phyloP scores from a whole-genome alignment of 2,329 filamentous ascomycete genomes.

The Calonectria fujianensis region DNA sequence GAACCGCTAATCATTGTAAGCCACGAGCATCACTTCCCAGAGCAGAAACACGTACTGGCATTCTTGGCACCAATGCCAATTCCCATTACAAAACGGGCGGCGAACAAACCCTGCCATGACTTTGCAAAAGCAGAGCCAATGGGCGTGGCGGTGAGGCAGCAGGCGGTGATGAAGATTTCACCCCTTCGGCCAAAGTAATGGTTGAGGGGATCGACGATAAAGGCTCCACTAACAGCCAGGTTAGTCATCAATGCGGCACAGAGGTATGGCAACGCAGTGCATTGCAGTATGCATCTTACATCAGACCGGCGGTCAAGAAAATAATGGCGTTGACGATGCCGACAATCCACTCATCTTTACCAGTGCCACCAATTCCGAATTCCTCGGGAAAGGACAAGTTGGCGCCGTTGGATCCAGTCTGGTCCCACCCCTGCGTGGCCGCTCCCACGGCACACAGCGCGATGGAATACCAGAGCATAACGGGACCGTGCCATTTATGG shows the following conservation, averaged over 20 bases:
- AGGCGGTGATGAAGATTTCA: conserved; percentile 78
- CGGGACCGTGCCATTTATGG: conserved; percentile 75
- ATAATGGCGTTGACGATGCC: conserved; percentile 60
- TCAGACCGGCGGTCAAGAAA: conserved; percentile 70
- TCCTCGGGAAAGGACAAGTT: conserved; percentile 74
- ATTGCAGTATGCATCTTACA: conserved; percentile 65
- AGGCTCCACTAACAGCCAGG: conserved; percentile 42
- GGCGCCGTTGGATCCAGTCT: conserved; percentile 77
- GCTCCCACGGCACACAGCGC: conserved; percentile 73
- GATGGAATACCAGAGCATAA: conserved; percentile 66
- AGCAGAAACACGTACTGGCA: conserved; percentile 57
- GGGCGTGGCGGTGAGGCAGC: conserved; percentile 58
- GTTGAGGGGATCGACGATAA: conserved; percentile 73
- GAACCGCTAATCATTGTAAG: conserved; percentile 64
- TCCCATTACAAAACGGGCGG: conserved; percentile 81
- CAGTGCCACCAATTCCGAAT: conserved; percentile 59
- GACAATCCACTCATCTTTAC: conserved; percentile 67
- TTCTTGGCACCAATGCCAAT: conserved; percentile 81
- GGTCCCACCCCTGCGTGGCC: conserved; percentile 72
- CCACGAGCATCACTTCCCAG: neutral
- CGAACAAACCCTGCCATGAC: conserved; percentile 79
- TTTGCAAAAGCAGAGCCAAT: conserved; percentile 73
- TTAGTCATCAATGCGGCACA: conserved; percentile 32
- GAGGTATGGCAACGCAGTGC: neutral
- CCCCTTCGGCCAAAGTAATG: conserved; percentile 79